Base-by-base conservation (phyloP, 2,329 filamentous ascomycete species). In the Sphaerulina vaccinii region DNA sequence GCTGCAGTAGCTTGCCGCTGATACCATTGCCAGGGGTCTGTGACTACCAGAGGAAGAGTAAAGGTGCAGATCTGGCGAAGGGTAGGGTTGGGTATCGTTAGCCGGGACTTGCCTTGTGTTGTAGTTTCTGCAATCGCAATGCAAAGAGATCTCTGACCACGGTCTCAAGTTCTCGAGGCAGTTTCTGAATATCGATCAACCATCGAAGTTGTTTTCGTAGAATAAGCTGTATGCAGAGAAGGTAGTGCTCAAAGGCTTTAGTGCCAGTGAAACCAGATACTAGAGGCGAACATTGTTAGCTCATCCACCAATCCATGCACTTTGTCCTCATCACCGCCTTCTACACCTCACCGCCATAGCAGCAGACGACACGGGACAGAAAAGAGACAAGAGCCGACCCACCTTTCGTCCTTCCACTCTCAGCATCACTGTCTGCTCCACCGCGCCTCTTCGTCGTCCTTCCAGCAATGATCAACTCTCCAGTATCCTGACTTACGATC, bases 121-220 rank as follows among this genome's bases (percentile, higher is more conserved):
- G 55, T 27, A 88, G 73, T 40, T 76, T 78, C 42, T 81, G 77
- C 32, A 90, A 75, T 45, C 89, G 82, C 44, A 96, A 73, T 46
- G 85, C 79, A 92, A 93, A 99, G 11, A 99, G 79, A 66, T 96
- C 90, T 52, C 84, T 82, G 4, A 95, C 83, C 8, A 95, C 51
- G 40, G 40, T 58, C 58, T 65, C 40, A 39, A 96, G 76, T 62
- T 95, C 86, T 3, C 75, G 69, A 1, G 86, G 84, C 41, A 93
- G 78, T 0, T 80, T 79, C 66, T 84, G 84, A 5, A 78, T 74
- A 18, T 80, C 73, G 11, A 95, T 75, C 23, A 97, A 75, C 77
- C 86, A 91, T 64, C 81, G 72, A 13, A 89, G 73, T 73, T 97
- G 92, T 65, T 87, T 88, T 67, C 90, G 84, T 22, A 99, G 74